Conservation (phyloP, 176 grass and related monocot genomes). For the Oryza punctata region DNA sequence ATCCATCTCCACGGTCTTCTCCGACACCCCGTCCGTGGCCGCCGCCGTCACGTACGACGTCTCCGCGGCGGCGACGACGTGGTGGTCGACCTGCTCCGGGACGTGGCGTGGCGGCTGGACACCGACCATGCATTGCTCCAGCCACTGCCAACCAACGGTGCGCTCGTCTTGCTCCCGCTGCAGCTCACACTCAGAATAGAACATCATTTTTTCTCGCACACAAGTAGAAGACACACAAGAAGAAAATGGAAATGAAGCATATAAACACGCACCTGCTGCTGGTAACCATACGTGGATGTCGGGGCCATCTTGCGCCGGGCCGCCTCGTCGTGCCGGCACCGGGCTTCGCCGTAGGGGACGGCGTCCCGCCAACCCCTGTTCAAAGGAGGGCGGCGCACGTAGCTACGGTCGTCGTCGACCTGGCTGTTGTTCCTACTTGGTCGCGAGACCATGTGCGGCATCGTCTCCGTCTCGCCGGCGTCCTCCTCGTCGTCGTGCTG, state of each 20-base stretch:
- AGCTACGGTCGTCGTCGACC: background rate
- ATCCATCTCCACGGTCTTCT: constrained; percentile 81
- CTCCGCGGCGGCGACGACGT: constrained; percentile 9
- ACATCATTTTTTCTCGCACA: background rate
- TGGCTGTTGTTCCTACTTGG: constrained; percentile 12
- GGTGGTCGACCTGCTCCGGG: background rate
- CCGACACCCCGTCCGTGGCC: constrained; percentile 54
- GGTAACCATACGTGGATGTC: constrained; percentile 49
- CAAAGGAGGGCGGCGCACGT: constrained; percentile 12
- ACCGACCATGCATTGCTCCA: constrained; percentile 50
- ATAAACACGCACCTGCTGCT: constrained; percentile 33
- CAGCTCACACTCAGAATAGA: constrained; percentile 12
- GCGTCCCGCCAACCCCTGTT: constrained; percentile 35
- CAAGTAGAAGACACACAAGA: too few species aligned
- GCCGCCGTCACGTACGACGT: constrained; percentile 39
- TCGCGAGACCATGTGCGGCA: background rate
- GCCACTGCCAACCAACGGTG: constrained; percentile 61
- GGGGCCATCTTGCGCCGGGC: constrained; percentile 44
- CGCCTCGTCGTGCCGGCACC: constrained; percentile 37
- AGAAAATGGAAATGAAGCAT: background rate
- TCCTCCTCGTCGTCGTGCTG: background rate
- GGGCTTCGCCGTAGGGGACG: constrained; percentile 20
- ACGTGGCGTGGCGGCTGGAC: constrained; percentile 21
- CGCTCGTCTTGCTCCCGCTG: constrained; percentile 41
- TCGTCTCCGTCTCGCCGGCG: background rate